Evolutionary conservation across 2,329 filamentous ascomycete genomes (phyloP), one percentile per base, ranked within the genome.

Genomic region (Alternaria arborescens): DNA sequence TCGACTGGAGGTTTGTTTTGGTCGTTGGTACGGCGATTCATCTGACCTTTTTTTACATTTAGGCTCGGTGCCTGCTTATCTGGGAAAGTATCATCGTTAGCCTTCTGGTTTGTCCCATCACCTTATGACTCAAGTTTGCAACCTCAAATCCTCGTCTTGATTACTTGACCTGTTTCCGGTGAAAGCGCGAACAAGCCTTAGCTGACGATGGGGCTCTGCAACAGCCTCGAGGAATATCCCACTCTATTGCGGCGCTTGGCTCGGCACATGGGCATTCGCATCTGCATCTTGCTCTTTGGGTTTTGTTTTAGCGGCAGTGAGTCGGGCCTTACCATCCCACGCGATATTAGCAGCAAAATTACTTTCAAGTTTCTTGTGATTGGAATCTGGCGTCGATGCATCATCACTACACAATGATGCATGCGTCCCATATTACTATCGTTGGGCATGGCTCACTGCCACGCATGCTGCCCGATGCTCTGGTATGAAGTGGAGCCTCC

Each of bases 1-100:
- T 51, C 18, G 54, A 56, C 46, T 56, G 36, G 46, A 56, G 54
- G 44, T 32, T 28, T 28, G 32, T n/a, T 28, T 26, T n/a, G 26
- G 38, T n/a, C 10, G 44, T 56, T 41, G 30, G 14, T n/a, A 26
- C 8, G 44, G 16, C 20, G 20, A 40, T 47, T 7, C 11, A 24
- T 43, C 12, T 47, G n/a, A 7, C 20, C 32, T 18, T 18, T 18
- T 46, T 22, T 46, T 34, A 5, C 2, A 16, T n/a, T 4, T 16
- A 36, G 46, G 32, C 4, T 34, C 30, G 5, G 46, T 36, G 12
- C 12, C 32, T 36, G 12, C 14, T 5, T 36, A 36, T 36, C 12
- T 36, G 30, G 20, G 18, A 18, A 22, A 22, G 5, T 14, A 22
- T 42, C 11, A 14, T 18, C 40, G 18, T 22, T 42, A 22, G 18